A percentile compares a stretch with the other conserved stretches of the same genome.
Conservation (phyloP, 73 alveolate species). For the Paramecium octaurelia region DNA sequence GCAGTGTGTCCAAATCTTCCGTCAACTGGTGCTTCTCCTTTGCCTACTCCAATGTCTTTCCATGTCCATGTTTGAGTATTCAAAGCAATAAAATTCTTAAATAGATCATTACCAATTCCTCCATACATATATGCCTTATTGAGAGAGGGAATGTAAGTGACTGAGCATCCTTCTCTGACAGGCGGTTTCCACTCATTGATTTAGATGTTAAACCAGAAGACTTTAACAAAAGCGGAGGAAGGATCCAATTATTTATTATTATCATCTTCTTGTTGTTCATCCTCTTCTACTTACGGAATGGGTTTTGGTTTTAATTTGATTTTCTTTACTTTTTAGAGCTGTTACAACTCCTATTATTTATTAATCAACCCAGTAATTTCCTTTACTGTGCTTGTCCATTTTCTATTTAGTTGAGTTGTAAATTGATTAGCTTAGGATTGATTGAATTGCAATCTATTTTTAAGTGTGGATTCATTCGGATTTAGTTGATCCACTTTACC, state of each 20-base stretch:
- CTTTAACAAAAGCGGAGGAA: not conserved
- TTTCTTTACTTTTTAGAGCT: not conserved
- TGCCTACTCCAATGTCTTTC: constrained; percentile 44
- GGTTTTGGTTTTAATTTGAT: not conserved
- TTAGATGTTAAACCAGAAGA: constrained; percentile 48
- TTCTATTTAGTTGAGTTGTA: not conserved
- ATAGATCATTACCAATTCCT: constrained; percentile 59
- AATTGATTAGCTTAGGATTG: not conserved
- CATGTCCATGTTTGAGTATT: constrained; percentile 54
- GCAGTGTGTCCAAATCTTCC: constrained; percentile 65
- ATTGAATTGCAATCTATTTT: constrained; percentile 31
- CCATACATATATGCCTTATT: constrained; percentile 55
- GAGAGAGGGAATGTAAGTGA: not conserved
- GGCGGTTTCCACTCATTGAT: constrained; percentile 58
- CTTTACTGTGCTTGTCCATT: constrained; percentile 37
- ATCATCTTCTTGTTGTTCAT: not conserved
- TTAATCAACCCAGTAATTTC: constrained; percentile 6
- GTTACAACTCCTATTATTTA: not conserved
- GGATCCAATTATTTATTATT: not conserved
- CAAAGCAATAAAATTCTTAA: constrained; percentile 19
- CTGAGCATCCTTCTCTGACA: constrained; percentile 53
- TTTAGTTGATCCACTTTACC: not conserved
- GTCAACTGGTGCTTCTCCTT: constrained; percentile 31
- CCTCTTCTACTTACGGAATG: not conserved
- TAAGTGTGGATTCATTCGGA: constrained; percentile 5